Evolutionary conservation across 2,329 filamentous ascomycete species (phyloP).

Genomic region (Orbilia blumenaviensis): DNA sequence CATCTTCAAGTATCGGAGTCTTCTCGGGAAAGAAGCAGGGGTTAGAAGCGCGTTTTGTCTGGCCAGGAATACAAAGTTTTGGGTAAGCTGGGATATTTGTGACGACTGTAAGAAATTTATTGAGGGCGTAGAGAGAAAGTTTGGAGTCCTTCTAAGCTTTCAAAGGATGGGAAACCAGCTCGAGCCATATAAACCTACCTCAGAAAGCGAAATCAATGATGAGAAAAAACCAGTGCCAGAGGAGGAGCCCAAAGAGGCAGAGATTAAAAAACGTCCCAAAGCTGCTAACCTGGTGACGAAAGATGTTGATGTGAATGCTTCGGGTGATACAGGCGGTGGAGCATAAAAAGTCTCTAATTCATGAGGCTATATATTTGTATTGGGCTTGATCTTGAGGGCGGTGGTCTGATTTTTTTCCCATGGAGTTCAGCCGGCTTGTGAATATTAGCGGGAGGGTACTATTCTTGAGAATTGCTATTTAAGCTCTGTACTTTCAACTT

Average conservation of each 20-base stretch:
- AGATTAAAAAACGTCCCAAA: not conserved
- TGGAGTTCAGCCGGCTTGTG: not conserved
- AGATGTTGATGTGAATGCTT: too few species aligned
- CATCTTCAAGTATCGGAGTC: constrained; percentile 25
- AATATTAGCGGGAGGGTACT: too few species aligned
- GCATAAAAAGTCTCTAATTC: too few species aligned
- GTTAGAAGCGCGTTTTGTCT: constrained; percentile 10
- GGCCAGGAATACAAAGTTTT: constrained; percentile 30
- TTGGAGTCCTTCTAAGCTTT: constrained; percentile 30
- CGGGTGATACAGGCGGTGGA: too few species aligned
- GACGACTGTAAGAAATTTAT: constrained; percentile 48
- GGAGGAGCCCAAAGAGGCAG: not conserved
- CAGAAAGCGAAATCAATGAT: not conserved
- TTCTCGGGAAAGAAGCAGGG: constrained; percentile 34
- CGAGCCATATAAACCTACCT: not conserved
- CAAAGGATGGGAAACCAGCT: constrained; percentile 18
- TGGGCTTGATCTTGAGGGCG: not conserved
- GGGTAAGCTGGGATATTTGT: constrained; percentile 44
- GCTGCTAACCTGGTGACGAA: too few species aligned
- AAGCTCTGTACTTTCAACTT: too few species aligned
- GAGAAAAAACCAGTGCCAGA: not conserved
- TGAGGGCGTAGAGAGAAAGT: constrained; percentile 27
- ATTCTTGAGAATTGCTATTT: too few species aligned
- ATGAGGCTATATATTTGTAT: not conserved
- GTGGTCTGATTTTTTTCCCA: not conserved